Evolutionary conservation across 2,329 filamentous ascomycete species (phyloP), one percentile per base, ranked within the genome.

Genomic region (Lithohypha guttulata): DNA sequence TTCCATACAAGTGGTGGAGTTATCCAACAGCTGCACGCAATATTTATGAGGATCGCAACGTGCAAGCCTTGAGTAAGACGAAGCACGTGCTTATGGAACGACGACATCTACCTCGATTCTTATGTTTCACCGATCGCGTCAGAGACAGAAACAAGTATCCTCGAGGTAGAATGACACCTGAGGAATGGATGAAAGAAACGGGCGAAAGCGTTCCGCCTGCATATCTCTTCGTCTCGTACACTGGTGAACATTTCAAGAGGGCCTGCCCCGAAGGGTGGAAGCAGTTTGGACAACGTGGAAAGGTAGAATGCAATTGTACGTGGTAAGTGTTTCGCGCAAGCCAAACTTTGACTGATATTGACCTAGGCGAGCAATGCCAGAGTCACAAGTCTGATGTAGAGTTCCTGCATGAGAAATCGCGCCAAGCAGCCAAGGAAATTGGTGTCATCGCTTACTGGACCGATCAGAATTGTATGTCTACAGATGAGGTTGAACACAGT

Each of bases 371-470:
- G 3, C 13, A 18, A 6, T 44, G 42, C 27, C 13, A 21, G 10
- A 13, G 34, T 23, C 20, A 30, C 14, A 39, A 27, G 10, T 30
- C 37, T 14, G 42, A 44, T 7, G 38, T 38, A 13, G 48, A 59
- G 11, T 51, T 41, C 0, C 45, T 66, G 2, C 54, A 60, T 14
- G 42, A 54, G 13, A 62, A 62, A 34, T 61, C 59, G 3, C 58
- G 62, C 28, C 52, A 53, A 2, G 63, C 63, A 0, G 59, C 63
- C 2, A 51, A 51, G 6, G 50, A 53, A 15, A 61, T 59, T 3
- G 58, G 56, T 1, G 59, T 60, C 4, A 44, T 48, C 10, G 63
- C 62, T 0, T 67, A 65, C 43, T 67, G 64, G 64, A 46, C 66
- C 6, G 61, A 60, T 9, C 63, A 59, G 42, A 59, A 58, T 32